Percentiles rank a stretch among this genome's conserved stretches.
Conservation (phyloP, 768 basidiomycete genomes). For the Mycena pura region DNA sequence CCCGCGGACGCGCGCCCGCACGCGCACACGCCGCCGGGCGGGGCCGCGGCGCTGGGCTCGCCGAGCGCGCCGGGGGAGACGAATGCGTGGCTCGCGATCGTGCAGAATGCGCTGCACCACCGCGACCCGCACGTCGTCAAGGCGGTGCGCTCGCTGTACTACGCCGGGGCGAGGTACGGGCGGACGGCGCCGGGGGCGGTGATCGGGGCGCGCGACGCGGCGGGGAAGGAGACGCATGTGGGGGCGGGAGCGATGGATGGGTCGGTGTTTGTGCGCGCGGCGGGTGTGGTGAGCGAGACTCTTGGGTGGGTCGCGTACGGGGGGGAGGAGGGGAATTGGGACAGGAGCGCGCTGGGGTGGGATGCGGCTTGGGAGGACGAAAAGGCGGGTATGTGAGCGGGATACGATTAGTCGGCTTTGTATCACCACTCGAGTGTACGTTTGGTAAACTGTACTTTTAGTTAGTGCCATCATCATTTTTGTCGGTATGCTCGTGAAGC, state of each 20-base stretch:
- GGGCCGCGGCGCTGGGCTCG: conserved; percentile 32
- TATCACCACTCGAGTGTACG: too few relatives aligned
- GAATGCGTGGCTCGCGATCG: conserved; percentile 49
- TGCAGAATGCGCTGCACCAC: conserved; percentile 41
- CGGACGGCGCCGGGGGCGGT: conserved; percentile 31
- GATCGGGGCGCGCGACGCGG: conserved; percentile 39
- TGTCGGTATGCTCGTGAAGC: too few relatives aligned
- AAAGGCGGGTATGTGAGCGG: background rate
- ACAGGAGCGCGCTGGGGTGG: conserved; percentile 52
- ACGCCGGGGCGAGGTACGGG: conserved; percentile 43
- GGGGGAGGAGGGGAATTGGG: conserved; percentile 43
- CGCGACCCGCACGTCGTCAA: conserved; percentile 50
- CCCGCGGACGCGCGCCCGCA: conserved; percentile 41
- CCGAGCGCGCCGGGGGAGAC: conserved; percentile 24
- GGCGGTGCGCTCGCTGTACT: conserved; percentile 41
- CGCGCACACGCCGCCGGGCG: background rate
- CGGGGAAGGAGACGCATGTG: conserved; percentile 40
- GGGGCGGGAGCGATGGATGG: conserved; percentile 46
- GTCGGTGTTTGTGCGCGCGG: conserved; percentile 49
- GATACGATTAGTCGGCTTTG: too few relatives aligned
- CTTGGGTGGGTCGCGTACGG: conserved; percentile 53
- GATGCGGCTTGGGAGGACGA: conserved; percentile 49
- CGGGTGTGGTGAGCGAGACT: conserved; percentile 49
- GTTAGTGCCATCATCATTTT: too few relatives aligned
- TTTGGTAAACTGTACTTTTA: too few relatives aligned